A percentile compares a stretch with the other conserved stretches of the same genome.
Evolutionary conservation across 225 moss, liverwort and hornwort species (phyloP).

Genomic region (Straminergon stramineum): DNA sequence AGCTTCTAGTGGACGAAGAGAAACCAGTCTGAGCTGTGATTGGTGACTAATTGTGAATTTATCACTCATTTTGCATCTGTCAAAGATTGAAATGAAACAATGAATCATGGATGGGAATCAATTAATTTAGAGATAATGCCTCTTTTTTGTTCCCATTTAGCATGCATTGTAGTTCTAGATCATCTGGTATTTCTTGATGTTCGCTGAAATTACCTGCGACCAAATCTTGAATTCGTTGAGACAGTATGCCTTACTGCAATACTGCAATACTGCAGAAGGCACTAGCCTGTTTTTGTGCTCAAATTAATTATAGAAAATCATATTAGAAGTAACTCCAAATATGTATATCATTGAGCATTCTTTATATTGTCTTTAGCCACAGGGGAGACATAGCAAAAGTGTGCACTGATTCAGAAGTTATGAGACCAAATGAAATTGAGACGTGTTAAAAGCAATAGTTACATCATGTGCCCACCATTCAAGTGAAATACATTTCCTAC

Average conservation of each 20-base stretch:
- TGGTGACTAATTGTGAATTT: not conserved
- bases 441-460: not conserved
- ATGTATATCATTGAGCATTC: not conserved
- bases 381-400: not conserved
- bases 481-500: not conserved
- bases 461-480: not conserved
- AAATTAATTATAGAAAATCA: not conserved
- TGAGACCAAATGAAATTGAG: not conserved
- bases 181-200: not conserved
- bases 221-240: not conserved
- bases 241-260: not conserved
- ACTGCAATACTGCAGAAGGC: not conserved
- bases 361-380: too few species aligned
- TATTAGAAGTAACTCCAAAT: not conserved
- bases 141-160: not conserved
- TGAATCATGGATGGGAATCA: not conserved
- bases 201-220: not conserved
- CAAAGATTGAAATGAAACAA: not conserved
- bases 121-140: not conserved
- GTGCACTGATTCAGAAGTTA: not conserved
- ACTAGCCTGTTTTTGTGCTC: not conserved
- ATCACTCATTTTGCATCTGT: not conserved
- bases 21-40: conserved; percentile 24
- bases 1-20: conserved; percentile 86
- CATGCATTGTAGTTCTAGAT: not conserved